Base-by-base conservation (phyloP, 306 rosid species). In the Begonia masoniana region DNA sequence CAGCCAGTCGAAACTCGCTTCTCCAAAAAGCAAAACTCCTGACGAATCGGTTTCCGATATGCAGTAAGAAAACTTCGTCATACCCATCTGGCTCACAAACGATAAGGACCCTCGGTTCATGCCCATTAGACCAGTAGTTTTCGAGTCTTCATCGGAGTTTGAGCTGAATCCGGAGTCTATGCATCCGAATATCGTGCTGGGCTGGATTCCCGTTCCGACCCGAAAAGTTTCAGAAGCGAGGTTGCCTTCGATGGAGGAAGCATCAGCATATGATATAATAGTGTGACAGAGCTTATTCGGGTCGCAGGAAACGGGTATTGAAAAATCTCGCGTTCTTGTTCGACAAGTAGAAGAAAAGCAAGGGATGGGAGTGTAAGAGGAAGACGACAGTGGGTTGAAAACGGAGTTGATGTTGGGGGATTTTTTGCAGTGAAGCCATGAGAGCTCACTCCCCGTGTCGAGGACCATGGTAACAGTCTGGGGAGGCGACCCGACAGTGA, bases 381-480 rank as follows among this genome's bases (percentile, higher is more conserved):
- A 62, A 47, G 95, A 84, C 36, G 73, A 57, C 13, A 59, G 72
- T 0, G 93, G 93, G 73, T 77, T 74, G 63, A 75, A 84, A 43
- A 70, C 57, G 26, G 74, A 64, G 68, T 16, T 67, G n/a, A 77
- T 26, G 47, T 55, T 60, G 13, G 68, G 83, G 45, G 68, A 4
- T 54, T 77, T 81, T 51, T 75, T 76, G 57, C 94, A 84, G 61
- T 77, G 92, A 11, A 84, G 80, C 96, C 96, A 81, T 0, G 94
- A 79, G 71, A 88, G 96, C 46, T 88, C 94, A 35, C 96, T 88
- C 12, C 96, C 92, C 41, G 96, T 88, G 73, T 88, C 94, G 36
- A 88, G 94, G 67, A 88, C 94, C 96, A 79, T 84, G 64, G 88
- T 79, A n/a, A 84, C 88, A 3, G n/a, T 67, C 74, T 88, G 96